These are phyloP conservation scores for Daldinia grandis DNA, from an alignment of 495 filamentous ascomycete species.

Conservation along the genomic window DNA sequence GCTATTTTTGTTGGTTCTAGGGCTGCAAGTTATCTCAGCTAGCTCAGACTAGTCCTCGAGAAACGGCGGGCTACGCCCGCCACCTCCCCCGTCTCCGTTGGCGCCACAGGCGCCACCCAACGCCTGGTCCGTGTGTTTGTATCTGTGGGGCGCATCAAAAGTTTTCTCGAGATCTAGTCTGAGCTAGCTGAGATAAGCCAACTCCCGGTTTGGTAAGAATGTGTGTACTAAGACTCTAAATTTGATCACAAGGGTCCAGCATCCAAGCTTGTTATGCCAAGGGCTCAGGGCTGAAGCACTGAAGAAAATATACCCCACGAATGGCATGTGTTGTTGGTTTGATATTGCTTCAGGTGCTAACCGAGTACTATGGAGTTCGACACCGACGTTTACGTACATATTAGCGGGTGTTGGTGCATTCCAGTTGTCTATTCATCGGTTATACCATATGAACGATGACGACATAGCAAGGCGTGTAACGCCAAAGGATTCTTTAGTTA, in stretches of 20 bases:
- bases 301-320: neutral
- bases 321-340: neutral
- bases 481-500: neutral
- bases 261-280: constrained; percentile 8
- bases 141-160: too few relatives aligned
- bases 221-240: neutral
- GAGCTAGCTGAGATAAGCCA: too few relatives aligned
- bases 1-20: neutral
- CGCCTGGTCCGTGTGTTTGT: too few relatives aligned
- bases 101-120: too few relatives aligned
- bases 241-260: neutral
- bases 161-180: too few relatives aligned
- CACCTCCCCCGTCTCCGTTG: too few relatives aligned
- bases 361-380: neutral
- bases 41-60: too few relatives aligned
- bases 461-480: neutral
- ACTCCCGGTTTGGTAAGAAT: neutral
- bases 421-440: neutral
- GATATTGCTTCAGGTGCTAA: neutral
- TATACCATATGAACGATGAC: neutral
- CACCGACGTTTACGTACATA: too few relatives aligned
- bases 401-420: neutral
- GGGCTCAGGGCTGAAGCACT: constrained; percentile 15
- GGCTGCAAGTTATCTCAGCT: too few relatives aligned
- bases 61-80: too few relatives aligned